Evolutionary conservation across 352 stramenopile genomes (phyloP).

Genomic region (Globisporangium camurandrum): DNA sequence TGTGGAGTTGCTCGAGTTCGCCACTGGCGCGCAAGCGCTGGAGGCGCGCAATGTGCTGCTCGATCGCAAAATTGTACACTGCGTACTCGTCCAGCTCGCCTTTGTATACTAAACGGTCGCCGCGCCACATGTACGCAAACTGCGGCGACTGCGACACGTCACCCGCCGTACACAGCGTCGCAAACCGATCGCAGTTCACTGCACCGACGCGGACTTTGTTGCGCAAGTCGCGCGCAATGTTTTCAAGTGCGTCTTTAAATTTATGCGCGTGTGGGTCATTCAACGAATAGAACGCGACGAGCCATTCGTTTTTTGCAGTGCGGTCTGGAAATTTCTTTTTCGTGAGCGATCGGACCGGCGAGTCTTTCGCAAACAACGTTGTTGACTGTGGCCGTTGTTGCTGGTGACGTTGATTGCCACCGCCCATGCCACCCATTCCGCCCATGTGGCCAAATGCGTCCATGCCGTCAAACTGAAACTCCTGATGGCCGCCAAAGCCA

Average conservation of each 20-base stretch:
- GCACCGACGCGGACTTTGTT: constrained; percentile 71
- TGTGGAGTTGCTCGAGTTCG: constrained; percentile 66
- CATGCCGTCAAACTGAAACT: constrained; percentile 79
- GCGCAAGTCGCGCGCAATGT: constrained; percentile 52
- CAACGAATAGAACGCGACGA: constrained; percentile 72
- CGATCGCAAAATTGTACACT: constrained; percentile 81
- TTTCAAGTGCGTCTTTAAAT: constrained; percentile 58
- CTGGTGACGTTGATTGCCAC: constrained; percentile 1
- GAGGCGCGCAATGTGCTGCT: constrained; percentile 67
- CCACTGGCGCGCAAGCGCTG: constrained; percentile 55
- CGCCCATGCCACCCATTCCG: constrained; percentile 22
- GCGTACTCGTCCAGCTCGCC: constrained; percentile 71
- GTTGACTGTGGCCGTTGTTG: constrained; percentile 16
- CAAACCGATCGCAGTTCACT: constrained; percentile 70
- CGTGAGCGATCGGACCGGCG: constrained; percentile 43
- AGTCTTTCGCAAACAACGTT: constrained; percentile 56
- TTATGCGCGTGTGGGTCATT: constrained; percentile 41
- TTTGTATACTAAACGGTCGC: constrained; percentile 35
- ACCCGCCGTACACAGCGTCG: constrained; percentile 39
- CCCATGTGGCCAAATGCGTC: constrained; percentile 74
- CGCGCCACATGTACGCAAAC: constrained; percentile 72
- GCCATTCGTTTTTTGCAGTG: constrained; percentile 69
- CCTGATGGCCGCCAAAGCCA: constrained; percentile 29
- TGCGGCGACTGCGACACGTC: constrained; percentile 27
- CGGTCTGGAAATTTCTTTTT: constrained; percentile 71